Evolutionary conservation across 176 grass and related monocot genomes (phyloP), one percentile per base, ranked within the genome.

Genomic region (Microstegium vimineum): DNA sequence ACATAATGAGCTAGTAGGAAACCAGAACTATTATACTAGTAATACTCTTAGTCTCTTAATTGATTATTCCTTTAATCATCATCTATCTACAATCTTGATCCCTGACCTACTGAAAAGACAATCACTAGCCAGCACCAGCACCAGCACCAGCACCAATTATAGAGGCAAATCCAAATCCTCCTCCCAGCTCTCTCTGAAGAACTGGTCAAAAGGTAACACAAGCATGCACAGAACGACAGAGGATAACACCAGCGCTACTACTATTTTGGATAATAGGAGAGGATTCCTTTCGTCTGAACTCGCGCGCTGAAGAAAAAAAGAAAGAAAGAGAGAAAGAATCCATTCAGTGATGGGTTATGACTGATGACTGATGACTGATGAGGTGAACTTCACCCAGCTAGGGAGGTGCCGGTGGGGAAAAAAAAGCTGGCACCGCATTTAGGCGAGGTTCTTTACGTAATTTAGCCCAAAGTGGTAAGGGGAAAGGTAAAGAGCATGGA

Each of bases 391-490:
- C 51, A 56, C n/a, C 51, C 51, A 27, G 57, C 23, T 26, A 23
- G 11, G 4, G 8, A 0, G 4, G 10, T n/a, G n/a, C n/a, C n/a
- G 18, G 3, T 1, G 3, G 0, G 4, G 7, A 36, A 16, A 9
- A 2, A 15, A 46, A 51, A 8, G 70, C 41, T 74, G 71, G 61
- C 22, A 74, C 10, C 32, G 61, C 61, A 56, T 75, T 75, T 41
- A 67, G 45, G 62, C 4, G 65, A 69, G 75, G 82, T 85, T 85
- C 82, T 81, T 80, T 85, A 69, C 82, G 82, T 80, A 85, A 75
- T 81, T 80, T 62, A 76, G 69, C 51, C 87, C 87, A 81, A 89
- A 89, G 87, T 45, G 49, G 76, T 62, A 17, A 49, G 36, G 31
- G 46, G 47, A 73, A 73, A 79, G 64, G 11, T 32, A 73, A 73